A percentile compares a stretch with the other conserved stretches of the same genome.
Evolutionary conservation across 139 green algal genomes (phyloP).

Genomic region (Tetratostichococcus sp.): DNA sequence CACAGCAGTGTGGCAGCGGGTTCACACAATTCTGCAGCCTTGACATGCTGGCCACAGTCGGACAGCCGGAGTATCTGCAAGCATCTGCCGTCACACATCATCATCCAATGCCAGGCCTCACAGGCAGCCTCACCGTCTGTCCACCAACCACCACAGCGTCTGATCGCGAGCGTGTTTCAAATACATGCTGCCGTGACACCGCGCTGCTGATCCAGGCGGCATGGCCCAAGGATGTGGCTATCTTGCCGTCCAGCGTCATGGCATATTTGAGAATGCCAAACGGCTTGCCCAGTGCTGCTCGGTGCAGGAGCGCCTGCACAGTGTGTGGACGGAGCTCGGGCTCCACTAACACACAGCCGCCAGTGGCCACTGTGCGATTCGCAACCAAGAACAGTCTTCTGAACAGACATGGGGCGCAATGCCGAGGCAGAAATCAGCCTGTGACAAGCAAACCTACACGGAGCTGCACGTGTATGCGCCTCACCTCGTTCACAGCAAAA

Average conservation of each 20-base stretch:
- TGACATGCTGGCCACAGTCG: background rate
- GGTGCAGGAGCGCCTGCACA: slow-evolving; percentile 73
- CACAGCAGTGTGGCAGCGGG: too few species aligned
- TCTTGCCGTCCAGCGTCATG: slow-evolving; percentile 99
- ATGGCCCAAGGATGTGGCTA: slow-evolving; percentile 86
- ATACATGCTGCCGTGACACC: slow-evolving; percentile 66
- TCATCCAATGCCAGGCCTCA: too few species aligned
- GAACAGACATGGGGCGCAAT: too few species aligned
- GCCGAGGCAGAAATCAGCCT: too few species aligned
- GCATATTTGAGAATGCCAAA: slow-evolving; percentile 92
- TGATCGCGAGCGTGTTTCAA: slow-evolving; percentile 67
- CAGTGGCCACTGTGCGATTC: too few species aligned
- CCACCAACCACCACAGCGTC: slow-evolving; percentile 94
- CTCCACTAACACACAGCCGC: too few species aligned
- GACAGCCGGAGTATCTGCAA: too few species aligned
- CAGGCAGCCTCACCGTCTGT: slow-evolving; percentile 72
- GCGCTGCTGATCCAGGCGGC: slow-evolving; percentile 88
- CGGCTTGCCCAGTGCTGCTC: slow-evolving; percentile 65
- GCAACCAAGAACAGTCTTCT: too few species aligned
- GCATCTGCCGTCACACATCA: too few species aligned
- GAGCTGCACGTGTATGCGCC: too few species aligned
- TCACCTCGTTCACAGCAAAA: slow-evolving; percentile 72
- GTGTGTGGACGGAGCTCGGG: too few species aligned
- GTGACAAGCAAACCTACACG: too few species aligned
- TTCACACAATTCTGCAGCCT: background rate